Conservation (phyloP, 305 asterid genomes). For the Plantago coronopus region DNA sequence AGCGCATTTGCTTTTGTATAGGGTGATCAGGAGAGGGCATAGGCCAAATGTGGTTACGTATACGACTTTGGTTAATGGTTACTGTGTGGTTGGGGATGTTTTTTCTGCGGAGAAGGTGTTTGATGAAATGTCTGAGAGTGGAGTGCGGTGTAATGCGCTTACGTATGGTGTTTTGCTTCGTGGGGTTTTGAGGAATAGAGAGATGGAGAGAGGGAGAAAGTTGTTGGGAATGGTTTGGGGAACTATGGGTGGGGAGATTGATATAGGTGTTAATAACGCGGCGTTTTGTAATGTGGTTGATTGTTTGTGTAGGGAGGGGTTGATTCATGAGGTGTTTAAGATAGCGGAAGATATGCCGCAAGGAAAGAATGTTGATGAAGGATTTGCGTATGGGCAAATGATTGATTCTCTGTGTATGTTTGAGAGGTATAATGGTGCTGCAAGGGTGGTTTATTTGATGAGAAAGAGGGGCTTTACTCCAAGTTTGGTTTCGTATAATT, state of each 20-base stretch:
- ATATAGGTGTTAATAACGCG: conserved; percentile 38
- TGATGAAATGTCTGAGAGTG: conserved; percentile 64
- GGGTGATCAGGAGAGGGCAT: conserved; percentile 60
- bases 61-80: conserved; percentile 65
- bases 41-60: conserved; percentile 56
- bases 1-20: conserved; percentile 62
- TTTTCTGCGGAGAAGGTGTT: conserved; percentile 55
- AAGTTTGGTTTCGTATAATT: conserved; percentile 53
- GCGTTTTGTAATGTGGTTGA: conserved; percentile 61
- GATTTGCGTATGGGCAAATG: conserved; percentile 69
- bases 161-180: conserved; percentile 54
- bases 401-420: conserved; percentile 63
- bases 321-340: conserved; percentile 62
- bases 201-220: conserved; percentile 38
- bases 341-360: conserved; percentile 79
- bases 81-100: conserved; percentile 44
- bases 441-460: conserved; percentile 80
- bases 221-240: conserved; percentile 49
- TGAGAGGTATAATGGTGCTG: conserved; percentile 78
- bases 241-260: conserved; percentile 41
- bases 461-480: conserved; percentile 63
- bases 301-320: conserved; percentile 68
- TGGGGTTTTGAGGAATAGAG: conserved; percentile 45
- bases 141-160: conserved; percentile 50
- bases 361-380: conserved; percentile 47